Evolutionary conservation across 2,329 filamentous ascomycete species (phyloP), one percentile per base, ranked within the genome.

Genomic region (Dryadomyces quercivorus): DNA sequence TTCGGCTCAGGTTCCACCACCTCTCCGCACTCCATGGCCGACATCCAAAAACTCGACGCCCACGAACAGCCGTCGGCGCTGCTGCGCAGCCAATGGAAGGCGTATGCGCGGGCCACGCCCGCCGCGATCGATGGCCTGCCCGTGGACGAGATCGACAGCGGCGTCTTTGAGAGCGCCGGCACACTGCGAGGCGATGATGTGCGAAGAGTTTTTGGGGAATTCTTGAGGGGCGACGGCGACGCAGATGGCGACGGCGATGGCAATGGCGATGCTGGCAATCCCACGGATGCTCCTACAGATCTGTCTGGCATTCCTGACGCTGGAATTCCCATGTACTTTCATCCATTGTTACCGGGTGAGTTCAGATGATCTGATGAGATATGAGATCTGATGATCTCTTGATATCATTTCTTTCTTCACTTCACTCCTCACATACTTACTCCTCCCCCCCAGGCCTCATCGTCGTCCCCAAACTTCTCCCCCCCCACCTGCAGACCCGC

Each of bases 41-140:
- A 72, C 55, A 69, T 75, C 34, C 69, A 66, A 26, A 72, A 75
- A 20, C 72, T 91, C 2, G 86, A 95, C 68, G 84, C 90, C 31
- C 81, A 92, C 66, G 82, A 89, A 67, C 82, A 84, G 61, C 88
- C 90, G 1, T 87, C 90, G 3, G 80, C 83, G 13, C 68, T 74
- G 51, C 74, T 96, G 60, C 82, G 84, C 58, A 71, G 77, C 48
- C 71, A 82, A 53, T 96, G 89, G 79, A 95, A 95, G 67, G 71
- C 71, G 45, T 88, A 85, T 61, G 81, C 85, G 22, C 84, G 78
- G 59, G 74, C 80, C 42, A 76, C 82, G 0, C 67, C 75, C 3
- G 62, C 69, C 8, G 72, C 73, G 1, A 67, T 86, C n/a, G 62
- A 42, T 3, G 5, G 4, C 5, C 38, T 42, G 73, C 7, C 20